Base-by-base conservation (phyloP, 2,329 filamentous ascomycete species). In the Tothia fuscella region DNA sequence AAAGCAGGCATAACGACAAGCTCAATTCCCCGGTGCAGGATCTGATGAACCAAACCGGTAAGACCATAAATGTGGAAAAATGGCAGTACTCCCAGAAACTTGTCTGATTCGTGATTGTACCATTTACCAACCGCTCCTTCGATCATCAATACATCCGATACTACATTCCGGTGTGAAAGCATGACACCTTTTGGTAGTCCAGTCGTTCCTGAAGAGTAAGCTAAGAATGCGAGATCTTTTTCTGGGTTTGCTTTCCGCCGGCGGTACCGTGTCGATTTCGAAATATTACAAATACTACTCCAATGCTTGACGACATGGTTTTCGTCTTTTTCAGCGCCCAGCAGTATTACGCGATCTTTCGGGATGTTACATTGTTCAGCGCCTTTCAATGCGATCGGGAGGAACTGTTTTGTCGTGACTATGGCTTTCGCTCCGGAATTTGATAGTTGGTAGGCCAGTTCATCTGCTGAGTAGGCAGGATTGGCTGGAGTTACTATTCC, bases 181-280 rank as follows among this genome's bases (percentile, higher is more conserved):
- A 85, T 82, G 13, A 95, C 89, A 12, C 88, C 89, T 61, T 95
- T 95, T 0, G 89, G 88, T 38, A 87, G 65, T 2, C 89, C 88
- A 0, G 89, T 95, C 0, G 89, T 96, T 5, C 89, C 89, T 6
- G 81, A 88, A 38, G 80, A 86, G 59, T 93, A 95, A 1, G 93
- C 85, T 42, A 95, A 62, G 53, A 91, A 93, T 0, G 85, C 81
- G 17, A 91, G 59, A 55, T 94, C 86, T 43, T 76, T 78, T 37
- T 71, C 69, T 0, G 84, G 75, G 35, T 82, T 68, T 40, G 85
- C 62, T 50, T 73, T 77, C 5, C 76, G 66, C 42, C 72, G 72
- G n/a, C 75, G 68, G 52, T 73, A 76, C 48, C 74, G 68, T 3
- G 69, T 65, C 0, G 72, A 66, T 3, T 75, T 69, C 2, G 74